phyloP scores from a whole-genome alignment of 345 rosid species.

The Rhizophora apiculata region DNA sequence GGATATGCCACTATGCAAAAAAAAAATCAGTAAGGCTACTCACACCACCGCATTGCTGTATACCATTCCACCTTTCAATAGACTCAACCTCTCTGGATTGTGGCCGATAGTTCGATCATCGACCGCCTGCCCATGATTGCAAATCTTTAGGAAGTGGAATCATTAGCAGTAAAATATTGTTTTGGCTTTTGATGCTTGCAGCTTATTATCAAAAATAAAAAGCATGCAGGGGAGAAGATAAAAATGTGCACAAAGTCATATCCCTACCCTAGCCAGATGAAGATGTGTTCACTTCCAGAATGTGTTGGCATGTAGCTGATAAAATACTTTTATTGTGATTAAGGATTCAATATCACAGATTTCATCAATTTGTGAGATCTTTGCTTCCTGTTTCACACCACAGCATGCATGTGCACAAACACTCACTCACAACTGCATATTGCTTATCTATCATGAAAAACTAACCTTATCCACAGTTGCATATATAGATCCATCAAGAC shows the following conservation, averaged over 20 bases:
- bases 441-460: not conserved
- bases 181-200: no score
- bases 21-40: slow-evolving; percentile 23
- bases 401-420: not conserved
- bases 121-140: slow-evolving; percentile 40
- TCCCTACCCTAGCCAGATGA: no score
- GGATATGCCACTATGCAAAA: not conserved
- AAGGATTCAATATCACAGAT: no score
- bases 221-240: no score
- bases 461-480: slow-evolving; percentile 45
- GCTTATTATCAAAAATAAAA: no score
- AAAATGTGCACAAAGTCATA: no score
- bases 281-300: no score
- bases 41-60: slow-evolving; percentile 59
- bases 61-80: slow-evolving; percentile 57
- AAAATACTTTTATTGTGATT: no score
- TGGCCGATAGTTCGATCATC: slow-evolving; percentile 64
- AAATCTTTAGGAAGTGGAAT: not conserved
- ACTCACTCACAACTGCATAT: not conserved
- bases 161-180: not conserved
- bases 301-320: no score
- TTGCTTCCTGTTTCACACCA: no score
- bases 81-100: slow-evolving; percentile 60
- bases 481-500: slow-evolving; percentile 54
- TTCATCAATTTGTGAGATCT: no score